A percentile compares a stretch with the other conserved stretches of the same genome.
Evolutionary conservation across 2,329 filamentous ascomycete genomes (phyloP).

Genomic region (Cytospora chrysosperma): DNA sequence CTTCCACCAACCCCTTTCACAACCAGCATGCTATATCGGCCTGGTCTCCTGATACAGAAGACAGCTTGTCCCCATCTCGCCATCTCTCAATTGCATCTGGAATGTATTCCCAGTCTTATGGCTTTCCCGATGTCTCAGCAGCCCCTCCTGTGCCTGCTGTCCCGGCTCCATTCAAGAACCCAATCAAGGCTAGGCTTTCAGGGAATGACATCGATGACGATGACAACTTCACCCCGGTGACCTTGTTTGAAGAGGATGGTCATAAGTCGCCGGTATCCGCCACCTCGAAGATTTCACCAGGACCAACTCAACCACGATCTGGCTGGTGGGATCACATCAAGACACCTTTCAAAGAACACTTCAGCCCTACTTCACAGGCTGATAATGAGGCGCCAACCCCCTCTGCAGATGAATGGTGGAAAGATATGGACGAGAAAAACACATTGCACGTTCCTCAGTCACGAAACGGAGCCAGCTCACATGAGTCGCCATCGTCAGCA

Average conservation of each 20-base stretch:
- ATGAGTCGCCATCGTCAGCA: slow-evolving; percentile 23
- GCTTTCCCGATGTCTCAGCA: slow-evolving; percentile 35
- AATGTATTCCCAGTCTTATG: slow-evolving; percentile 58
- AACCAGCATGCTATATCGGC: slow-evolving; percentile 46
- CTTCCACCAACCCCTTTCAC: slow-evolving; percentile 25
- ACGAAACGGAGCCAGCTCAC: slow-evolving; percentile 24
- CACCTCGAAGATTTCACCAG: slow-evolving; percentile 40
- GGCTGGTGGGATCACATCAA: slow-evolving; percentile 80
- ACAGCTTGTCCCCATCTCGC: slow-evolving; percentile 44
- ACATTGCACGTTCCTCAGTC: slow-evolving; percentile 3
- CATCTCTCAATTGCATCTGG: slow-evolving; percentile 53
- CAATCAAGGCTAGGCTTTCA: slow-evolving; percentile 28
- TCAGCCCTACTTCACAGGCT: slow-evolving; percentile 37
- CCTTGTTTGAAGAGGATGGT: slow-evolving; percentile 70
- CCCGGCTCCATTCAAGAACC: slow-evolving; percentile 43
- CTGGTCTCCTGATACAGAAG: slow-evolving; percentile 63
- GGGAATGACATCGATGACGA: slow-evolving; percentile 47
- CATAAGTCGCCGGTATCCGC: slow-evolving; percentile 36
- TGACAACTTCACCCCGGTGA: slow-evolving; percentile 56
- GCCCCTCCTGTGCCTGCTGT: slow-evolving; percentile 62
- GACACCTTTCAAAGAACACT: slow-evolving; percentile 61
- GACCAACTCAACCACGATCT: slow-evolving; percentile 56
- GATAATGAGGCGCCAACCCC: slow-evolving; percentile 30
- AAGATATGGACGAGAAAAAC: slow-evolving; percentile 30
- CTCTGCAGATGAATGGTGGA: slow-evolving; percentile 41